These are phyloP conservation scores for Ogataea salicorniae DNA, from an alignment of 805 yeast genomes.

Conservation along the genomic window DNA sequence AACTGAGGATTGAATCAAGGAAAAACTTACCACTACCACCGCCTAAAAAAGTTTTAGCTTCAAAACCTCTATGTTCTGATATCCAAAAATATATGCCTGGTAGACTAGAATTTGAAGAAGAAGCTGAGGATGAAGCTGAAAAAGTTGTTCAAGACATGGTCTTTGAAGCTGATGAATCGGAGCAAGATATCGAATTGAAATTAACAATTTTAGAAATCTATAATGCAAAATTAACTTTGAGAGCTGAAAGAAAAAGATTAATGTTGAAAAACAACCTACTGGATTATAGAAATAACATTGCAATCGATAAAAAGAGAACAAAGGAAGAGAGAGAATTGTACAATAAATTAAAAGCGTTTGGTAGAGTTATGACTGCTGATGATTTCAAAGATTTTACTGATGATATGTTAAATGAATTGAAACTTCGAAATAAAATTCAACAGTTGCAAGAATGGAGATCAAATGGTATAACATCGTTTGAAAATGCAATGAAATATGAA, in stretches of 20 bases:
- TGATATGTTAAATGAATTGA: conserved; percentile 72
- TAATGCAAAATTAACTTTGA: conserved; percentile 78
- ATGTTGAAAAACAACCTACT: conserved; percentile 70
- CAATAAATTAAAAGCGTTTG: conserved; percentile 72
- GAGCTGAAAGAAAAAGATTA: conserved; percentile 89
- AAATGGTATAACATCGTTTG: conserved; percentile 80
- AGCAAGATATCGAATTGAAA: conserved; percentile 85
- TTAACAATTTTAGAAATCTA: conserved; percentile 83
- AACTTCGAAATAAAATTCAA: conserved; percentile 72
- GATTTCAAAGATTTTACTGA: conserved; percentile 75
- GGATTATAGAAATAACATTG: conserved; percentile 79
- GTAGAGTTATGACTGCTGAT: conserved; percentile 70
- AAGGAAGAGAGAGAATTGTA: conserved; percentile 86
- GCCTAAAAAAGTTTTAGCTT: conserved; percentile 81
- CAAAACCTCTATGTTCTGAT: conserved; percentile 95
- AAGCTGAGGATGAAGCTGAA: conserved; percentile 96
- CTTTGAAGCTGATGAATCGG: conserved; percentile 88
- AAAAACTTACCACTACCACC: conserved; percentile 75
- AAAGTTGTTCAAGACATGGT: conserved; percentile 88
- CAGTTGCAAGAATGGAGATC: conserved; percentile 92
- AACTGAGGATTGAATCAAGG: conserved; percentile 65
- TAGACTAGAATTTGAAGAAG: conserved; percentile 92
- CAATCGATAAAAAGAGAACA: conserved; percentile 76
- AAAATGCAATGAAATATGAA: conserved; percentile 80
- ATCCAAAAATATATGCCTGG: conserved; percentile 99